Percentiles rank a stretch among this genome's conserved stretches.
Conservation (phyloP, 306 rosid species). For the Prunus dulcis region DNA sequence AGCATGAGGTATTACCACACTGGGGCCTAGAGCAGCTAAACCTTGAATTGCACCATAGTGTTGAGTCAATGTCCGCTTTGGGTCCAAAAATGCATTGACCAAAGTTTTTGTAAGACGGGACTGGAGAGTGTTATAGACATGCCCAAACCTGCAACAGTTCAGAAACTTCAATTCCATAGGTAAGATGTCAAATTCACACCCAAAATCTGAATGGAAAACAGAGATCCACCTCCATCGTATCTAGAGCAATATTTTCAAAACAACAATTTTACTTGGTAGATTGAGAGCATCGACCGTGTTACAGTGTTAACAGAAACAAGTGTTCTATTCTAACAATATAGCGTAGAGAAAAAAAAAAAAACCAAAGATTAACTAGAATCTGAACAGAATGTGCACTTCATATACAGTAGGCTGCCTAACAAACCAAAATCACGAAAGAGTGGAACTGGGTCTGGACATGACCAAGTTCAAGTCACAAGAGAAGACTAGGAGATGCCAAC, state of each 20-base stretch:
- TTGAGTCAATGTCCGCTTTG: constrained; percentile 74
- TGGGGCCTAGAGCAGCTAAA: constrained; percentile 68
- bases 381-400: not conserved
- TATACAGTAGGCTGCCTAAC: not conserved
- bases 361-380: not conserved
- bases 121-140: constrained; percentile 75
- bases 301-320: not conserved
- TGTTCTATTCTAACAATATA: too few relatives aligned
- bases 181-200: constrained; percentile 5
- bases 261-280: not conserved
- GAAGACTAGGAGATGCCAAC: not conserved
- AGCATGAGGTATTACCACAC: constrained; percentile 57
- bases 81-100: constrained; percentile 83
- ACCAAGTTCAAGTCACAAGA: constrained; percentile 5
- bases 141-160: constrained; percentile 64
- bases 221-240: not conserved
- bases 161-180: not conserved
- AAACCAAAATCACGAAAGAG: not conserved
- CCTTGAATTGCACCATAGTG: constrained; percentile 91
- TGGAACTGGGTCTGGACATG: not conserved
- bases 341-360: too few relatives aligned
- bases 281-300: not conserved
- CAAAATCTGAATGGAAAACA: not conserved
- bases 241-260: not conserved
- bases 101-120: constrained; percentile 73